Percentiles rank a stretch among this genome's conserved stretches.
phyloP scores from a whole-genome alignment of 2,329 filamentous ascomycete genomes.

The Penicillium sp. region DNA sequence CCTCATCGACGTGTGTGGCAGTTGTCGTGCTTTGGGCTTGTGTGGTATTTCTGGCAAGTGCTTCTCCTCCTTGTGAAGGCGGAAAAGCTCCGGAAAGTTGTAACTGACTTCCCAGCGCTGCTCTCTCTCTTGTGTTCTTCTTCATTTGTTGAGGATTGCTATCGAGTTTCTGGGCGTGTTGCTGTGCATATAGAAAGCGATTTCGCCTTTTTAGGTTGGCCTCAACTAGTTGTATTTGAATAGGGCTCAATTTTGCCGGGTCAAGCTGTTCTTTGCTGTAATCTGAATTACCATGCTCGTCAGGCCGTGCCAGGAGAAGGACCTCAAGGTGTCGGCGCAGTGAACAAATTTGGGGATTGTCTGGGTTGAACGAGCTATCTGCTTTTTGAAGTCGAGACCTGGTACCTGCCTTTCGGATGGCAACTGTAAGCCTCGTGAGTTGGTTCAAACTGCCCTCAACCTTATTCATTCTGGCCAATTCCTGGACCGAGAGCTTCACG shows the following conservation, averaged over 20 bases:
- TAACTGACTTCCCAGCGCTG: too few species aligned
- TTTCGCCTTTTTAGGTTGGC: not conserved
- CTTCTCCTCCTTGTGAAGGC: not conserved
- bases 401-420: not conserved
- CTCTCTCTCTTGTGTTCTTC: not conserved
- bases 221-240: not conserved
- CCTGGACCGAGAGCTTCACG: not conserved
- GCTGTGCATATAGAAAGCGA: not conserved
- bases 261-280: not conserved
- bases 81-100: not conserved
- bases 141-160: too few species aligned
- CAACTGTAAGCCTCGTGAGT: not conserved
- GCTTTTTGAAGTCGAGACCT: not conserved
- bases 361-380: not conserved
- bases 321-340: not conserved
- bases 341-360: not conserved
- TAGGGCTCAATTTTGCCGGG: not conserved
- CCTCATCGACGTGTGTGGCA: not conserved
- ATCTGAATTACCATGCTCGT: not conserved
- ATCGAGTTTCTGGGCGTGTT: not conserved
- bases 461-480: not conserved
- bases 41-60: not conserved
- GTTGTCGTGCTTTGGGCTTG: not conserved
- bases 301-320: not conserved
- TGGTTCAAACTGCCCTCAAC: not conserved